Conservation (phyloP, 2,329 filamentous ascomycete species). For the Scedosporium apiospermum region DNA sequence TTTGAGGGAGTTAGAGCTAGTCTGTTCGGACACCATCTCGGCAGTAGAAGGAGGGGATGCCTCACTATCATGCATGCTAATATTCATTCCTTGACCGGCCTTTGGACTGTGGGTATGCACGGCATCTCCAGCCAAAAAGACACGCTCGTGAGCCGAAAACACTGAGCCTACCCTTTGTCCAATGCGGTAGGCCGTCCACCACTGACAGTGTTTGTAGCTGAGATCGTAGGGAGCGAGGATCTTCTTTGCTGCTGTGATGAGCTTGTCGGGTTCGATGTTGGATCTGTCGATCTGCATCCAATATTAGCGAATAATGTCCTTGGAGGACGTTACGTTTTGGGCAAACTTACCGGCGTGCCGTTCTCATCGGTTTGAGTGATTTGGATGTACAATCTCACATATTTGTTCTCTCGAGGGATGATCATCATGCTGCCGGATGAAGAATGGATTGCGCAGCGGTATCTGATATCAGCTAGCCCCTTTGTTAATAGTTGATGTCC, state of each 20-base stretch:
- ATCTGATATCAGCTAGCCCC: conserved; percentile 39
- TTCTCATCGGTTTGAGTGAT: conserved; percentile 34
- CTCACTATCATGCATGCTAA: conserved; percentile 41
- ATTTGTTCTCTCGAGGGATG: conserved; percentile 52
- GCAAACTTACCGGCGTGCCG: conserved; percentile 13
- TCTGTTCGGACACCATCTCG: too few species aligned
- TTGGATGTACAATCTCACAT: conserved; percentile 58
- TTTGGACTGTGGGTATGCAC: conserved; percentile 49
- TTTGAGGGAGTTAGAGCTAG: too few species aligned
- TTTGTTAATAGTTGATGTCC: background rate
- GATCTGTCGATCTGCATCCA: conserved; percentile 40
- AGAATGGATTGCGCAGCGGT: conserved; percentile 48
- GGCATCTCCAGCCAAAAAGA: conserved; percentile 64
- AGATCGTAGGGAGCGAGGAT: conserved; percentile 61
- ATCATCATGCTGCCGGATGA: conserved; percentile 51
- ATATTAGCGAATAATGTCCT: too few species aligned
- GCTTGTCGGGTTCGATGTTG: conserved; percentile 52
- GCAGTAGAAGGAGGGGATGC: too few species aligned
- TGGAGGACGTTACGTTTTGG: too few species aligned
- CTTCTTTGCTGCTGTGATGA: conserved; percentile 52
- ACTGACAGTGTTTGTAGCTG: conserved; percentile 53
- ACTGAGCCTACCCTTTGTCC: conserved; percentile 52
- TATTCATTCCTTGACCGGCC: conserved; percentile 64
- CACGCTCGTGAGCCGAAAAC: conserved; percentile 44
- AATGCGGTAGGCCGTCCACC: conserved; percentile 64